Percentiles rank a stretch among this genome's conserved stretches.
phyloP scores from a whole-genome alignment of 2,329 filamentous ascomycete genomes.

The Pseudomassariella vexata region DNA sequence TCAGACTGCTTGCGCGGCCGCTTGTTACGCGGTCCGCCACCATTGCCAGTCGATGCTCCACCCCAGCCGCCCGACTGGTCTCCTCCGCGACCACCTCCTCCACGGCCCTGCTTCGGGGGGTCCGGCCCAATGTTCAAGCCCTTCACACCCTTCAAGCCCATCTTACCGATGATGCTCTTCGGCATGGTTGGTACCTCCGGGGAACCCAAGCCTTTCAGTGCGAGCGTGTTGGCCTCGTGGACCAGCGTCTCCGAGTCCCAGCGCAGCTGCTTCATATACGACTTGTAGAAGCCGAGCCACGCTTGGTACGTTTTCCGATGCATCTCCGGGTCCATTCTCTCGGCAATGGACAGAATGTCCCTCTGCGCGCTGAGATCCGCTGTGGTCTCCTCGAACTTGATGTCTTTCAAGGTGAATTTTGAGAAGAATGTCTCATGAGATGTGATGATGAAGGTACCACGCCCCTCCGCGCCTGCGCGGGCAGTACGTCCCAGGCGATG shows the following conservation, averaged over 20 bases:
- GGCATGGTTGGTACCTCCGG: slow-evolving; percentile 40
- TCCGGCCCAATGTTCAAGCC: slow-evolving; percentile 43
- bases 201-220: slow-evolving; percentile 38
- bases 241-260: slow-evolving; percentile 35
- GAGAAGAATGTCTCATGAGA: slow-evolving; percentile 46
- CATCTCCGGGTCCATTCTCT: slow-evolving; percentile 35
- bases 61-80: too few relatives aligned
- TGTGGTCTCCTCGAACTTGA: slow-evolving; percentile 42
- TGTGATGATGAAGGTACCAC: slow-evolving; percentile 55
- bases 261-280: slow-evolving; percentile 34
- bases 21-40: too few relatives aligned
- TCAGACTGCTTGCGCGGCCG: too few relatives aligned
- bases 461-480: slow-evolving; percentile 57
- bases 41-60: too few relatives aligned
- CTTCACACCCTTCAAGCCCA: slow-evolving; percentile 47
- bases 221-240: slow-evolving; percentile 43
- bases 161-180: slow-evolving; percentile 46
- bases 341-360: slow-evolving; percentile 32
- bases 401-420: slow-evolving; percentile 43
- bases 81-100: slow-evolving; percentile 16
- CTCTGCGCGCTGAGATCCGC: slow-evolving; percentile 36
- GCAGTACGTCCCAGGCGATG: slow-evolving; percentile 64
- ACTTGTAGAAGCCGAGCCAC: slow-evolving; percentile 51
- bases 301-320: slow-evolving; percentile 48
- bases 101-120: slow-evolving; percentile 24